Conservation (phyloP, 2,329 filamentous ascomycete genomes). For the Claviceps pusilla region DNA sequence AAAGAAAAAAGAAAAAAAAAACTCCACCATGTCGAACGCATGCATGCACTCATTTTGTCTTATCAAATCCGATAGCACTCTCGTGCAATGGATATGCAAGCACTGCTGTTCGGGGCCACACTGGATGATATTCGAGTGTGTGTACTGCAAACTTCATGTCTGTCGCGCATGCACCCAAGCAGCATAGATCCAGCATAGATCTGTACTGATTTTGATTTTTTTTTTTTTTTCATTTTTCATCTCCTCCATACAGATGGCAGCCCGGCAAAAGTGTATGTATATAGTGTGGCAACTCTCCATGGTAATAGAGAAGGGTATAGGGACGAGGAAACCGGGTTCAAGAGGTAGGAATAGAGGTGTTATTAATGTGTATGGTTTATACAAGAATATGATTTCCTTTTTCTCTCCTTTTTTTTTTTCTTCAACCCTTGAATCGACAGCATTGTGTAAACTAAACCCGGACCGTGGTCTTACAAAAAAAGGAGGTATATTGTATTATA, state of each 20-base stretch:
- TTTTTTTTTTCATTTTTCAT: not conserved
- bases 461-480: not conserved
- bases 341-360: not conserved
- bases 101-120: constrained; percentile 49
- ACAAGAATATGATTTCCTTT: not conserved
- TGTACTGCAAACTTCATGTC: constrained; percentile 51
- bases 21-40: constrained; percentile 30
- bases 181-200: constrained; percentile 12
- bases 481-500: not conserved
- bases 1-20: not conserved
- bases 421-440: not conserved
- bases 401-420: not conserved
- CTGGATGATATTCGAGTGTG: constrained; percentile 56
- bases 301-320: not conserved
- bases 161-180: constrained; percentile 42
- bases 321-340: not conserved
- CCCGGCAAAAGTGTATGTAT: not conserved
- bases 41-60: constrained; percentile 50
- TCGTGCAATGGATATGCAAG: constrained; percentile 52
- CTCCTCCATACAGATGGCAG: not conserved
- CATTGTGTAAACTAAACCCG: not conserved
- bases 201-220: not conserved
- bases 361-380: not conserved
- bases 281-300: not conserved
- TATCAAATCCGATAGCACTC: constrained; percentile 50